phyloP scores from a whole-genome alignment of 805 yeast genomes.

The Barnettozyma populi region DNA sequence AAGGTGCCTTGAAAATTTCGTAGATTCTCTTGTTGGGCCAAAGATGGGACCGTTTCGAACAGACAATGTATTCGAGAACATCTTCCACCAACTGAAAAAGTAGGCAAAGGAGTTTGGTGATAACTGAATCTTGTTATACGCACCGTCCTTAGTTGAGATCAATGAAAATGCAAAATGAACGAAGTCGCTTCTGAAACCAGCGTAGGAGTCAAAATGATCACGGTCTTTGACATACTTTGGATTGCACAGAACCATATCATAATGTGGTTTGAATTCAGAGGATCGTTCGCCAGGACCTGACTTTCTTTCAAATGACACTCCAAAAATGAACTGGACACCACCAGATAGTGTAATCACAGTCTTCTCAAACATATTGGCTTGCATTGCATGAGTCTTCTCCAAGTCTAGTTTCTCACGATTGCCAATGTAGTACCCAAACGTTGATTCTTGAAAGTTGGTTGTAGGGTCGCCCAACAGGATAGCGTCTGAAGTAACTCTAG shows the following conservation, averaged over 20 bases:
- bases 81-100: conserved; percentile 81
- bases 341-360: conserved; percentile 54
- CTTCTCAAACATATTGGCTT: conserved; percentile 38
- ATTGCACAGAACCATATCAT: conserved; percentile 49
- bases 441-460: conserved; percentile 36
- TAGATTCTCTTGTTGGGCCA: conserved; percentile 45
- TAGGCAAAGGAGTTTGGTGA: conserved; percentile 63
- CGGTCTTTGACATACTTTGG: conserved; percentile 46
- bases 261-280: conserved; percentile 50
- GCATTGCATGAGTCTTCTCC: conserved; percentile 21
- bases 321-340: conserved; percentile 52
- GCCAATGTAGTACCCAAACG: conserved; percentile 44
- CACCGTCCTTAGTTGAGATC: conserved; percentile 32
- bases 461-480: conserved; percentile 43
- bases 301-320: conserved; percentile 51
- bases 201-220: conserved; percentile 68
- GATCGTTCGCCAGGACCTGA: conserved; percentile 33
- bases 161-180: conserved; percentile 66
- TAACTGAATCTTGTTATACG: conserved; percentile 71
- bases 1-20: conserved; percentile 71
- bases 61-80: conserved; percentile 80
- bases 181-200: conserved; percentile 75
- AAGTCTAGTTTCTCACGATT: conserved; percentile 18
- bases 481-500: conserved; percentile 39
- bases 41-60: conserved; percentile 71